phyloP scores from a whole-genome alignment of 2,329 filamentous ascomycete species.

The Lachnellula suecica region DNA sequence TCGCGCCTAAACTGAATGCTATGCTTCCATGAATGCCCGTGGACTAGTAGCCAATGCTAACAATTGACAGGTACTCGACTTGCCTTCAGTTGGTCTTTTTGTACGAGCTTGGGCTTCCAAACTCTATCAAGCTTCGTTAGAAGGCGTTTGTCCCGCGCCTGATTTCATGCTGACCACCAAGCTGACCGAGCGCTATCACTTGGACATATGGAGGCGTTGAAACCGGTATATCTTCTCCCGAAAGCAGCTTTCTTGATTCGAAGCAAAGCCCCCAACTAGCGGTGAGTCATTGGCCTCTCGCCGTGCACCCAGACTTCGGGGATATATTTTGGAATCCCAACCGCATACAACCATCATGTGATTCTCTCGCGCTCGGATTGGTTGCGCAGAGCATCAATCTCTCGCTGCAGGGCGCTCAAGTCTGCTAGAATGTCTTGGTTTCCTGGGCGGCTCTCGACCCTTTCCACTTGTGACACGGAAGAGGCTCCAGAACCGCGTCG shows the following conservation, averaged over 20 bases:
- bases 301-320: neutral
- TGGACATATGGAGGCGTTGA: neutral
- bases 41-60: neutral
- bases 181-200: too few relatives aligned
- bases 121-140: neutral
- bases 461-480: constrained; percentile 20
- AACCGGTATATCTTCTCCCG: neutral
- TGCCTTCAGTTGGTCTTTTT: neutral
- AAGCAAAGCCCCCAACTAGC: constrained; percentile 3
- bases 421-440: constrained; percentile 68
- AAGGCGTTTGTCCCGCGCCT: neutral
- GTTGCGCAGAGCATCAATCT: constrained; percentile 67
- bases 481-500: constrained; percentile 23
- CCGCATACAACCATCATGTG: constrained; percentile 22
- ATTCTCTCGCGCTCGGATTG: constrained; percentile 33
- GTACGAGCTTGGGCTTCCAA: neutral
- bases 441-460: constrained; percentile 39
- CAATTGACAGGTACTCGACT: neutral
- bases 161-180: neutral
- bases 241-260: neutral
- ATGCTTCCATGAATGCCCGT: constrained; percentile 2
- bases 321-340: neutral
- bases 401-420: constrained; percentile 67
- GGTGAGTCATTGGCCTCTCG: constrained; percentile 1
- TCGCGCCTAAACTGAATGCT: too few relatives aligned